Conservation (phyloP, 352 stramenopile genomes). For the Globisporangium yorkense region DNA sequence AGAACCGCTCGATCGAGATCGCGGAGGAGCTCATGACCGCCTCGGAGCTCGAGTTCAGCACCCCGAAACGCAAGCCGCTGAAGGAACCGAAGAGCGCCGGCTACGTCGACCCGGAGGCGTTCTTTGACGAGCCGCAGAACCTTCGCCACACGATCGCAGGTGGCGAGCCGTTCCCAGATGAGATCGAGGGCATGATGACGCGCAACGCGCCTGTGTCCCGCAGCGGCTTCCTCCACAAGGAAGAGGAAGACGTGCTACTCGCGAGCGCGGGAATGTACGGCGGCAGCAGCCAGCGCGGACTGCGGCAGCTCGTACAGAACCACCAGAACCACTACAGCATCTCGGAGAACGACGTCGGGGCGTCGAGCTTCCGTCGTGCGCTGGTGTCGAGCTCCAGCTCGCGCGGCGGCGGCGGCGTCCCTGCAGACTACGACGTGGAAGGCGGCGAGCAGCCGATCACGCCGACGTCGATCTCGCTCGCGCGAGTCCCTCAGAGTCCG, state of each 20-base stretch:
- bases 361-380: slow-evolving; percentile 23
- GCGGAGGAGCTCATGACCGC: slow-evolving; percentile 14
- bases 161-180: slow-evolving; percentile 28
- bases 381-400: slow-evolving; percentile 19
- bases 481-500: slow-evolving; percentile 16
- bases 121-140: slow-evolving; percentile 1
- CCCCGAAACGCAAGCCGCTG: slow-evolving; percentile 5
- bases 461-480: slow-evolving; percentile 15
- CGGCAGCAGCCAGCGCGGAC: slow-evolving; percentile 50
- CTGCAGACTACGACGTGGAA: slow-evolving; percentile 17
- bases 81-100: slow-evolving; percentile 6
- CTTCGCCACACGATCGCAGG: slow-evolving; percentile 24
- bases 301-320: slow-evolving; percentile 71
- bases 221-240: slow-evolving; percentile 46
- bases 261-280: slow-evolving; percentile 71
- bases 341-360: slow-evolving; percentile 38
- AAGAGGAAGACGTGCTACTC: slow-evolving; percentile 71
- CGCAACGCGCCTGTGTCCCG: slow-evolving; percentile 47
- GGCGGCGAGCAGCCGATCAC: slow-evolving; percentile 2
- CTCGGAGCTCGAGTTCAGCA: neutral
- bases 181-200: slow-evolving; percentile 32
- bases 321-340: slow-evolving; percentile 62
- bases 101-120: neutral
- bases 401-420: slow-evolving; percentile 7
- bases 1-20: slow-evolving; percentile 36